phyloP scores from a whole-genome alignment of 2,329 filamentous ascomycete species.

The Exserohilum turcica region DNA sequence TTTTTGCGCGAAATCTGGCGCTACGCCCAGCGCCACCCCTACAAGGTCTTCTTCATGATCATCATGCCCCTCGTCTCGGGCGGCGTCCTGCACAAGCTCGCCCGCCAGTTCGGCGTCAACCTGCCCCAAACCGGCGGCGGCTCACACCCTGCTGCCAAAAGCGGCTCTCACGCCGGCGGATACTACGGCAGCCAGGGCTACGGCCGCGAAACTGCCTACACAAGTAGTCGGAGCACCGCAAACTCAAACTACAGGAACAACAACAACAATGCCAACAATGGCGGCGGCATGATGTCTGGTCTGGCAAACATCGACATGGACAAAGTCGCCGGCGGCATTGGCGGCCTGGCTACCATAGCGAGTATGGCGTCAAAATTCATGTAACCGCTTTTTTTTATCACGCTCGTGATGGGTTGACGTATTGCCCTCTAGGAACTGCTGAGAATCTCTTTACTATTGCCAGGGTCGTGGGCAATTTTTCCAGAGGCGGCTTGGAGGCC shows the following conservation, averaged over 20 bases:
- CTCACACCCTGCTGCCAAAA: slow-evolving; percentile 18
- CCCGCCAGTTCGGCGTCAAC: slow-evolving; percentile 78
- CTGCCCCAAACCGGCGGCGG: slow-evolving; percentile 62
- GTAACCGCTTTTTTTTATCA: slow-evolving; percentile 29
- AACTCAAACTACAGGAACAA: too few relatives aligned
- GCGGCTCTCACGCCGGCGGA: slow-evolving; percentile 39
- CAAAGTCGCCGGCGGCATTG: slow-evolving; percentile 46
- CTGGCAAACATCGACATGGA: slow-evolving; percentile 38
- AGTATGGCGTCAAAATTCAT: slow-evolving; percentile 55
- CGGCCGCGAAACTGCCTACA: slow-evolving; percentile 31
- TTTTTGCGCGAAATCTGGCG: slow-evolving; percentile 79
- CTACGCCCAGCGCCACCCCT: slow-evolving; percentile 81
- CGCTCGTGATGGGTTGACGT: slow-evolving; percentile 5
- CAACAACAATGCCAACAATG: slow-evolving; percentile 24
- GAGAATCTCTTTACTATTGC: slow-evolving; percentile 15
- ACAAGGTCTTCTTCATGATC: slow-evolving; percentile 89
- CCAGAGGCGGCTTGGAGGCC: not conserved
- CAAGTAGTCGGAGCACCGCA: slow-evolving; percentile 34
- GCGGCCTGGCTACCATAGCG: slow-evolving; percentile 55
- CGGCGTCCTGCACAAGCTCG: slow-evolving; percentile 77
- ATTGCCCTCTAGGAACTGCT: slow-evolving; percentile 13
- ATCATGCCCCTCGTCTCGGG: slow-evolving; percentile 86
- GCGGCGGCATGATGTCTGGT: slow-evolving; percentile 35
- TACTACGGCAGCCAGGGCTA: slow-evolving; percentile 56
- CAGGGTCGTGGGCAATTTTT: slow-evolving; percentile 7